phyloP scores from a whole-genome alignment of 2,329 filamentous ascomycete genomes.

The Plenodomus lindquistii region DNA sequence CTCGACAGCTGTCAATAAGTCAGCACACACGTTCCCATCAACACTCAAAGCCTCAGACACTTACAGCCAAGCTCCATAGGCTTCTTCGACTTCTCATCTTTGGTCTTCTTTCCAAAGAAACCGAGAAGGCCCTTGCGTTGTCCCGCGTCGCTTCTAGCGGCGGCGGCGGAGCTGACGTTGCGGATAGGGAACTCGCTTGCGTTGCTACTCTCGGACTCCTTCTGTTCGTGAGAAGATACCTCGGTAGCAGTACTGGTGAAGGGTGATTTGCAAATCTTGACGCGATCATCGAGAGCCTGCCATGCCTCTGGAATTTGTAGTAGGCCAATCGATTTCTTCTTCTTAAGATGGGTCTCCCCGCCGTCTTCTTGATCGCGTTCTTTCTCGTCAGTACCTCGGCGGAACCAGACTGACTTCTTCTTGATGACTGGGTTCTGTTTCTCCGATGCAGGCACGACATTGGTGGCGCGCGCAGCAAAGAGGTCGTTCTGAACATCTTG shows the following conservation, averaged over 20 bases:
- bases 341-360: conserved; percentile 32
- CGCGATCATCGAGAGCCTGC: conserved; percentile 42
- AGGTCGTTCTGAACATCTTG: conserved; percentile 25
- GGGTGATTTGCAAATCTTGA: conserved; percentile 23
- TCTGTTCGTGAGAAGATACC: conserved; percentile 19
- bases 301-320: conserved; percentile 41
- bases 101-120: conserved; percentile 56
- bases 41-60: conserved; percentile 10
- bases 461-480: conserved; percentile 18
- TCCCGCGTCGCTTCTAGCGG: conserved; percentile 44
- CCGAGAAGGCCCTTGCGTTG: conserved; percentile 53
- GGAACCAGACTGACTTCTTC: conserved; percentile 55
- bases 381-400: conserved; percentile 39
- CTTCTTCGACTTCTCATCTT: conserved; percentile 44
- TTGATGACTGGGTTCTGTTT: conserved; percentile 35
- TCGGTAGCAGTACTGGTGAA: conserved; percentile 5
- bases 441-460: conserved; percentile 11
- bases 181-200: conserved; percentile 52
- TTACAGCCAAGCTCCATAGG: conserved; percentile 45
- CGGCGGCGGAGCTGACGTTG: conserved; percentile 31
- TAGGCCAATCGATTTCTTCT: conserved; percentile 29
- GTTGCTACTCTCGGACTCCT: conserved; percentile 31
- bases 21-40: conserved; percentile 20
- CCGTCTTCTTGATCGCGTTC: conserved; percentile 26
- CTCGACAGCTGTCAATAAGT: conserved; percentile 23